Conservation (phyloP, 2,329 filamentous ascomycete species). For the Fusarium abutilonis region DNA sequence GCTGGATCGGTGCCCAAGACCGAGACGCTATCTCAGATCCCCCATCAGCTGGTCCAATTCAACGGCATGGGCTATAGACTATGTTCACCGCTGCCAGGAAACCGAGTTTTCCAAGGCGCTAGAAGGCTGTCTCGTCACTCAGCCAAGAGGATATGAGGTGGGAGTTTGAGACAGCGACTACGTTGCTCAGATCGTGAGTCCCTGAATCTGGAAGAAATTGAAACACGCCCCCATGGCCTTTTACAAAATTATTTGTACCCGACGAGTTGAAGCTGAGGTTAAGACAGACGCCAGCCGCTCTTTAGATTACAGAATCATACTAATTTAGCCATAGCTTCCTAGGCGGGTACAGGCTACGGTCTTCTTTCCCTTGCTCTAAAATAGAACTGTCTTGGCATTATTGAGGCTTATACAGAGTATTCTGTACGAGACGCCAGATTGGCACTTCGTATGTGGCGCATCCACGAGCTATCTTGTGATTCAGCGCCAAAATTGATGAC, state of each 20-base stretch:
- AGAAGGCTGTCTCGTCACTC: constrained; percentile 8
- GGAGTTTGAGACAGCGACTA: constrained; percentile 33
- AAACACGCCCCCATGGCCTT: constrained; percentile 28
- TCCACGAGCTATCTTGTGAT: no score
- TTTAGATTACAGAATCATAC: constrained; percentile 16
- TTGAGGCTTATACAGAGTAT: not conserved
- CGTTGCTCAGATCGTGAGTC: constrained; percentile 8
- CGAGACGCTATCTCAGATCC: constrained; percentile 24
- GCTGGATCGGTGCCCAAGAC: constrained; percentile 21
- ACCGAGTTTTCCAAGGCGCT: constrained; percentile 18
- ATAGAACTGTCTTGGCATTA: not conserved
- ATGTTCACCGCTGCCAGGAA: constrained; percentile 24
- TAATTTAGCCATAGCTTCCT: constrained; percentile 26
- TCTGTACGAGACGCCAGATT: not conserved
- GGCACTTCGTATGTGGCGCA: not conserved
- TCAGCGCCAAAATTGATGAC: no score
- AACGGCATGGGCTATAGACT: constrained; percentile 4
- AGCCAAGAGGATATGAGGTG: constrained; percentile 6
- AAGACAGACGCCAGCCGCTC: constrained; percentile 22
- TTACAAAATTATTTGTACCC: constrained; percentile 3
- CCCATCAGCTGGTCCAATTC: constrained; percentile 8
- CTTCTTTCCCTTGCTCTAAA: not conserved
- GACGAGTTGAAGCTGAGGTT: constrained; percentile 10
- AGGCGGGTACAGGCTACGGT: constrained; percentile 12
- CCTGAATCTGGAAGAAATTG: constrained; percentile 17